Percentiles rank a stretch among this genome's conserved stretches.
phyloP scores from a whole-genome alignment of 768 basidiomycete genomes.

The Tephrocybe rancida region DNA sequence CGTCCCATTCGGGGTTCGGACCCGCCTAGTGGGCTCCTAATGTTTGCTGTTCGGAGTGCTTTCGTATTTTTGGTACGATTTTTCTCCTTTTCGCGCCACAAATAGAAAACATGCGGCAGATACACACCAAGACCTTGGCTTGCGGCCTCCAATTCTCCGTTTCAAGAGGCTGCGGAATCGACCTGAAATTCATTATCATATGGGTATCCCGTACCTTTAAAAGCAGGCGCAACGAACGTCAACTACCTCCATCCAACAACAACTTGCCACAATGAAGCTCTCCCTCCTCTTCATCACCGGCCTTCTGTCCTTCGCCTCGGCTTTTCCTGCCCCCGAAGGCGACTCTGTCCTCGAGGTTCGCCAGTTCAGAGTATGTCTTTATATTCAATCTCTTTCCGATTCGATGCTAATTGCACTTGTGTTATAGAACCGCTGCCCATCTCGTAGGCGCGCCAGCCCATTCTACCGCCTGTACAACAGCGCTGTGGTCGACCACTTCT shows the following conservation, averaged over 20 bases:
- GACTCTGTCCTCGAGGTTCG: slow-evolving; percentile 3
- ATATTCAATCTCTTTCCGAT: background rate
- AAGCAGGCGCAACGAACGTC: background rate
- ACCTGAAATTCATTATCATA: background rate
- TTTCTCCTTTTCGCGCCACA: background rate
- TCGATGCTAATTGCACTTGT: background rate
- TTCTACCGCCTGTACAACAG: slow-evolving; percentile 5
- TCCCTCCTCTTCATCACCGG: background rate
- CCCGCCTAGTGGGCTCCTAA: too few species aligned
- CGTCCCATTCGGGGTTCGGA: too few species aligned
- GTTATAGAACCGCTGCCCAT: background rate
- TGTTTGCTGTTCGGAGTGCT: background rate
- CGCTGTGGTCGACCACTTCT: slow-evolving; percentile 14
- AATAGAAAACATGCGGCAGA: background rate
- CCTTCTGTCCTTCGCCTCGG: background rate
- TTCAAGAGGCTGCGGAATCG: background rate
- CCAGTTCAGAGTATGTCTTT: background rate
- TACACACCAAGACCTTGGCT: background rate
- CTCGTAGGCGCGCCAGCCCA: background rate
- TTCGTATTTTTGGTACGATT: background rate
- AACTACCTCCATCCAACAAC: background rate
- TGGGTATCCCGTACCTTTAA: background rate
- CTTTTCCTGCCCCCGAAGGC: background rate
- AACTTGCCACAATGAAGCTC: background rate
- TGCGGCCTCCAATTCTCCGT: background rate